Base-by-base conservation (phyloP, 2,329 filamentous ascomycete genomes). In the Ophiosphaerella herpotricha region DNA sequence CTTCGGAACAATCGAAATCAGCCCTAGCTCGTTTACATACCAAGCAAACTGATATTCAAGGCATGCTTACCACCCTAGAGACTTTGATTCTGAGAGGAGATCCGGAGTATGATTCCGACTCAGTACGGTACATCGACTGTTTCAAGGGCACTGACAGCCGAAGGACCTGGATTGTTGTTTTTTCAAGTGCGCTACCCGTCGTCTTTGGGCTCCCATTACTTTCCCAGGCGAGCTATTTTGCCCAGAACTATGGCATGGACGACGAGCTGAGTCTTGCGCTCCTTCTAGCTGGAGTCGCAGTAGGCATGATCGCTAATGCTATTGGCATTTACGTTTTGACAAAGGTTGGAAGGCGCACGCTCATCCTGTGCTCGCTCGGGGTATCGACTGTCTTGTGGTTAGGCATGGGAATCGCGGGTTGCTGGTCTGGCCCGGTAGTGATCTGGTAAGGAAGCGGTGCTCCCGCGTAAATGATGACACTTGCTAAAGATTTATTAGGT, bases 131-230 rank as follows among this genome's bases (percentile, higher is more conserved):
- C 0, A 66, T 60, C 2, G 73, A 53, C 11, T 56, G 54, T 24
- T 56, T 56, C 43, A 38, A 41, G 14, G 50, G 50, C 29, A 33
- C 40, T 16, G 53, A 56, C 39, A 43, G 39, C 24, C 54, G 50
- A 16, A 50, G 54, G 14, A 45, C 54, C 2, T 33, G 38, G 11
- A 51, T 56, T 32, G 39, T 73, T 50, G 65, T 73, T 29, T 76
- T 78, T 45, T 73, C 76, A 1, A 76, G 74, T 39, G 55, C 75
- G 2, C 53, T 80, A 5, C 77, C 79, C 0, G 70, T 74, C 39
- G 58, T 80, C 14, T 80, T 79, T 33, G 78, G 78, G 0, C 64
- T 80, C 1, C 70, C 72, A 0, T 65, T 81, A 7, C 64, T 80
- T 1, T 68, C 74, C 2, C 77, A 76, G 40, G 67, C 71, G 0